Conservation (phyloP, 768 basidiomycete species). For the Ephemerocybe angulata region DNA sequence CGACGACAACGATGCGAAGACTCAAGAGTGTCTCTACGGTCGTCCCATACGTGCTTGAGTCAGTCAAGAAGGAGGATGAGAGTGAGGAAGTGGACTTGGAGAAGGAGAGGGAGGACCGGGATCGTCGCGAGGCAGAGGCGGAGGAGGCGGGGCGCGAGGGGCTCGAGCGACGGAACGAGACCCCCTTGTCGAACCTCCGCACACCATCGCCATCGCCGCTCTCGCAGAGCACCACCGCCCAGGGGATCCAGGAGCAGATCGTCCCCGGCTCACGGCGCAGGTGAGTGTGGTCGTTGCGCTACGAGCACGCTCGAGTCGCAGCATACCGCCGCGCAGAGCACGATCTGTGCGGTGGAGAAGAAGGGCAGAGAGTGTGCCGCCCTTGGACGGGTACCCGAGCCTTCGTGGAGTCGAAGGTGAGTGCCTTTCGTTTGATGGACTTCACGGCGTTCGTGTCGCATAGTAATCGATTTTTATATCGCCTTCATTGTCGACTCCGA, state of each 20-base stretch:
- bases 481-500: no score
- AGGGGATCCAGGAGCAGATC: conserved; percentile 54
- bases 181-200: conserved; percentile 52
- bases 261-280: conserved; percentile 65
- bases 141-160: conserved; percentile 45
- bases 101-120: neutral
- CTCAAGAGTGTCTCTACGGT: conserved; percentile 73
- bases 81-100: neutral
- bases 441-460: no score
- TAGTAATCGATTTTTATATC: no score
- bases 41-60: conserved; percentile 62
- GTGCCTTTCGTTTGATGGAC: no score
- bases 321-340: no score
- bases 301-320: no score
- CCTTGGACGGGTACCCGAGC: no score
- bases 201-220: conserved; percentile 20
- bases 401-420: no score
- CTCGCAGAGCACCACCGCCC: conserved; percentile 16
- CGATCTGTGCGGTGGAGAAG: no score
- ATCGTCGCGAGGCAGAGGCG: conserved; percentile 27
- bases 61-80: conserved; percentile 70
- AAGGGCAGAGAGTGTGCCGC: no score
- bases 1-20: conserved; percentile 71
- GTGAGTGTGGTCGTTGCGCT: conserved; percentile 74
- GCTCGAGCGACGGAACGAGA: conserved; percentile 41